A percentile compares a stretch with the other conserved stretches of the same genome.
phyloP scores from a whole-genome alignment of 192 early-diverging fungal genomes.

The Gamsiella multidivaricata region DNA sequence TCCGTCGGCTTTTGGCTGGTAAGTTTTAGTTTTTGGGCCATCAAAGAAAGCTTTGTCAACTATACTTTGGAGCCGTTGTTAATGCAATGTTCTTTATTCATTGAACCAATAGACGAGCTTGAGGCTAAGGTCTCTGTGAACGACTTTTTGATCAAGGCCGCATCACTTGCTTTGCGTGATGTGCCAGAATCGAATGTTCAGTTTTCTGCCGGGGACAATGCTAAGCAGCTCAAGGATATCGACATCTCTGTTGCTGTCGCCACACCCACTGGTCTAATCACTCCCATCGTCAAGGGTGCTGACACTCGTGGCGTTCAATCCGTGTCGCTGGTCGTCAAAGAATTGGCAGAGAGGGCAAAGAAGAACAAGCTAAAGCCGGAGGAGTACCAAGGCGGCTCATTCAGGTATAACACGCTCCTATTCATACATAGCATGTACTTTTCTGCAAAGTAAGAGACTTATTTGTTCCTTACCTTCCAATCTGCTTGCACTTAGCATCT shows the following conservation, averaged over 20 bases:
- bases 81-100: background rate
- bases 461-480: too few relatives aligned
- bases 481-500: too few relatives aligned
- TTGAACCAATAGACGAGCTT: constrained; percentile 38
- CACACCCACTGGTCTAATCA: constrained; percentile 85
- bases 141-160: constrained; percentile 96
- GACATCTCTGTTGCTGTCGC: constrained; percentile 89
- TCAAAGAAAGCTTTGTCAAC: background rate
- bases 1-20: constrained; percentile 60
- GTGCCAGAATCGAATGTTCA: constrained; percentile 83
- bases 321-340: constrained; percentile 79
- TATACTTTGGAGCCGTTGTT: too few relatives aligned
- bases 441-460: too few relatives aligned
- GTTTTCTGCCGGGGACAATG: constrained; percentile 46
- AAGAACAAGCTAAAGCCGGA: constrained; percentile 87
- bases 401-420: constrained; percentile 62
- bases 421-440: too few relatives aligned
- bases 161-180: constrained; percentile 83
- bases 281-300: constrained; percentile 81
- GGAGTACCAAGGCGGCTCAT: constrained; percentile 94
- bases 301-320: constrained; percentile 77
- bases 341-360: constrained; percentile 81
- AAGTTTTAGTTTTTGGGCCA: constrained; percentile 12
- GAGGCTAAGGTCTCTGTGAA: constrained; percentile 80
- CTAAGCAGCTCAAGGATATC: constrained; percentile 82